Percentiles rank a stretch among this genome's conserved stretches.
Evolutionary conservation across 2,329 filamentous ascomycete species (phyloP).

Genomic region (Sporothrix dimorphospora): DNA sequence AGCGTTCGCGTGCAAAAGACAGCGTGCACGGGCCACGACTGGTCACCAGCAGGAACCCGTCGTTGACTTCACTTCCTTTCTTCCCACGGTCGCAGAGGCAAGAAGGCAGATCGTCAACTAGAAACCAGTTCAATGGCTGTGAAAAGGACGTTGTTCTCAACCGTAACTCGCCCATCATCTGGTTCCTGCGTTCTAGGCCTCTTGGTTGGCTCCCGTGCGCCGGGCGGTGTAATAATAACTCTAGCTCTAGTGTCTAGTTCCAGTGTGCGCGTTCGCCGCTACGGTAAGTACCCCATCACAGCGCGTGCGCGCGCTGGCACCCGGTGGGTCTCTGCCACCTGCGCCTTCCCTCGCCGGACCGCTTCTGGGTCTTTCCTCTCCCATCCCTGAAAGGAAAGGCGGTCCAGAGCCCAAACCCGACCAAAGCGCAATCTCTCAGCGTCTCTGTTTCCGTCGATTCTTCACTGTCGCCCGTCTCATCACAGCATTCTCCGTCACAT

Average conservation of each 20-base stretch:
- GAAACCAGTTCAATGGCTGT: no score
- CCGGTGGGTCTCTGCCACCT: conserved; percentile 8
- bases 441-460: neutral
- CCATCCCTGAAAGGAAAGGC: neutral
- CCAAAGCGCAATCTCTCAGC: conserved; percentile 26
- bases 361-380: neutral
- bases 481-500: neutral
- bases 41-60: neutral
- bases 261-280: neutral
- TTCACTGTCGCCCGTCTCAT: neutral
- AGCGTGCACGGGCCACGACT: neutral
- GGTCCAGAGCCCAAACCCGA: conserved; percentile 20
- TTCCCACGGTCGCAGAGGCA: neutral
- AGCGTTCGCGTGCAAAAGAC: neutral
- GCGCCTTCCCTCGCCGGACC: neutral
- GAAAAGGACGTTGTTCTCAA: no score
- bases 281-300: conserved; percentile 3
- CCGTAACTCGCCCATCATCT: no score
- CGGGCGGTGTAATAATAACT: neutral
- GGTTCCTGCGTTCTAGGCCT: no score
- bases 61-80: neutral
- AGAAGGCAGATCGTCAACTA: neutral
- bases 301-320: neutral
- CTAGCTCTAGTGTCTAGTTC: neutral
- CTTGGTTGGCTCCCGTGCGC: no score